Evolutionary conservation across 2,329 filamentous ascomycete species (phyloP), one percentile per base, ranked within the genome.

Genomic region (Anisogramma anomala): DNA sequence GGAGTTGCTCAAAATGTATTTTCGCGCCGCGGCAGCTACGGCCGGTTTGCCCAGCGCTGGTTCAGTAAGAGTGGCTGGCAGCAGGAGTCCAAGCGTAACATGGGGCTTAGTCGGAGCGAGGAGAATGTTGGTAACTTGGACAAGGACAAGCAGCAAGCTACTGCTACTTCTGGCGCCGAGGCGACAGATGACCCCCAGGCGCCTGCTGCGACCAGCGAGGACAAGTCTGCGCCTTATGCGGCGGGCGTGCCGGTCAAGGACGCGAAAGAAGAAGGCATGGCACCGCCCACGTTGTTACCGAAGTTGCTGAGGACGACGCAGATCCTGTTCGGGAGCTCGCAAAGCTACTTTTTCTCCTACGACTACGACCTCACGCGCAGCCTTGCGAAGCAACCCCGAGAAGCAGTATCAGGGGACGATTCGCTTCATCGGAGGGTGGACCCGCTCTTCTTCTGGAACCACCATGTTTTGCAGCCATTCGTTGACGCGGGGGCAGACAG

Each of bases 331-430:
- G 79, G 83, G 1, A 73, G 79, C 3, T 87, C 82, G 0, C 73
- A 74, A 48, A 95, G 85, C 58, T 96, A 95, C 60, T 96, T 82
- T 66, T 98, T 89, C 59, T 88, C 88, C 0, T 95, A 98, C 58
- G 91, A 98, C 49, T 74, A 89, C 56, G 88, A 98, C 57, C 74
- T 98, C 37, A 96, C 91, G 1, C 74, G 81, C 42, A 78, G 73
- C 48, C 53, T 77, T 41, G 60, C 62, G 3, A 66, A 57, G 41
- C 55, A 53, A 3, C 58, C 27, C 60, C 66, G 51, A 18, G 61
- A 64, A 11, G 68, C 70, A 28, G 50, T 74, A 3, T 79, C 86
- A 5, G 64, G 94, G 3, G 69, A 71, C 33, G 50, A 74, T 4
- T 79, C 87, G 5, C 65, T 94, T 3, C 73, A 85, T 57, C 75